phyloP scores from a whole-genome alignment of 805 yeast genomes.

The Candida nonsorbophila region DNA sequence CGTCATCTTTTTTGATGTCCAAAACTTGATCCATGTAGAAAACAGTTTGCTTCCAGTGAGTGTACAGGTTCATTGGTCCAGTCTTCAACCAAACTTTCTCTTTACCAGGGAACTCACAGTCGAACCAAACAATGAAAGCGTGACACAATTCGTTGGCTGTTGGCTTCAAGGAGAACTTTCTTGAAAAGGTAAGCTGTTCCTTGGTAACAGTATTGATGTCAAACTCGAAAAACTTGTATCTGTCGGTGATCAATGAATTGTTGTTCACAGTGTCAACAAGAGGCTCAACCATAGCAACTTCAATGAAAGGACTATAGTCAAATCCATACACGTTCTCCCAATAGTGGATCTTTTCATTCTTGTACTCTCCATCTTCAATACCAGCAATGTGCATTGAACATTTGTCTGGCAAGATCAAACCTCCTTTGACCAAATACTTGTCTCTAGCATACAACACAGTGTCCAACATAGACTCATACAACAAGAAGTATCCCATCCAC shows the following conservation, averaged over 20 bases:
- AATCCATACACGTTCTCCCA: slow-evolving; percentile 98
- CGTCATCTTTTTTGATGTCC: slow-evolving; percentile 71
- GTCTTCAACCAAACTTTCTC: slow-evolving; percentile 77
- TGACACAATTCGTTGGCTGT: slow-evolving; percentile 77
- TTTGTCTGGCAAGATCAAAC: slow-evolving; percentile 92
- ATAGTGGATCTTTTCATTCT: slow-evolving; percentile 82
- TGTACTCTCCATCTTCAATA: slow-evolving; percentile 88
- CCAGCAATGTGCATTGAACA: slow-evolving; percentile 87
- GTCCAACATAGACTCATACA: slow-evolving; percentile 97
- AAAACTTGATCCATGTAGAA: slow-evolving; percentile 83
- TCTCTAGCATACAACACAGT: slow-evolving; percentile 94
- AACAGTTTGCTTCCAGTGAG: slow-evolving; percentile 99
- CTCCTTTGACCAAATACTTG: slow-evolving; percentile 73
- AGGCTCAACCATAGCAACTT: slow-evolving; percentile 87
- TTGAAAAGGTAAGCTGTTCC: slow-evolving; percentile 73
- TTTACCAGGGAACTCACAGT: slow-evolving; percentile 76
- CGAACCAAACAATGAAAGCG: slow-evolving; percentile 93
- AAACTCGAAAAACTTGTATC: slow-evolving; percentile 66
- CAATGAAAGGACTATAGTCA: slow-evolving; percentile 87
- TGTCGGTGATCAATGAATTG: slow-evolving; percentile 64
- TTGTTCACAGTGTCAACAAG: slow-evolving; percentile 92
- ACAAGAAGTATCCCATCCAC: slow-evolving; percentile 98
- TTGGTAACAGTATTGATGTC: slow-evolving; percentile 86
- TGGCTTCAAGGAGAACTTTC: slow-evolving; percentile 66
- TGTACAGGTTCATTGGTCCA: slow-evolving; percentile 89